Evolutionary conservation across 345 rosid species (phyloP).

Genomic region (Ricinus communis): DNA sequence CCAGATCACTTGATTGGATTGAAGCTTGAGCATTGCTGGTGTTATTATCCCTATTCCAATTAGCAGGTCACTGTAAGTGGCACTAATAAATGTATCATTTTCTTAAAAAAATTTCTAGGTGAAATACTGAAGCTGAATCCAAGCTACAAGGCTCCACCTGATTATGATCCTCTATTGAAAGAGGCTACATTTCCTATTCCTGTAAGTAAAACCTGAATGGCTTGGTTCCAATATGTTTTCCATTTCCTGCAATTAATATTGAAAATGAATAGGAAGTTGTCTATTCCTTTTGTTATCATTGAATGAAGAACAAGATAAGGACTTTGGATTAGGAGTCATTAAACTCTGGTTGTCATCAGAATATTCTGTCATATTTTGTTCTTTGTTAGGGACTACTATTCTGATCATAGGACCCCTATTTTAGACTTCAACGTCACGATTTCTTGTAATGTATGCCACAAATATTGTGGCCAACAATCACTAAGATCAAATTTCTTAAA

Average conservation of each 20-base stretch:
- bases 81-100: conserved; percentile 6
- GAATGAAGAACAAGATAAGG: background rate
- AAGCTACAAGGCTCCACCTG: conserved; percentile 75
- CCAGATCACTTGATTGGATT: no score
- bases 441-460: background rate
- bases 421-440: background rate
- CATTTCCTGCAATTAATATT: background rate
- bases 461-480: background rate
- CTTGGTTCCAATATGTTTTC: conserved; percentile 1
- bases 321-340: background rate
- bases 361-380: background rate
- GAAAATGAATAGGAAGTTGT: background rate
- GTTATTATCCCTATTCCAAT: background rate
- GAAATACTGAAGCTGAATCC: conserved; percentile 82
- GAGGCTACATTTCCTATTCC: conserved; percentile 75
- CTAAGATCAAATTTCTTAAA: background rate
- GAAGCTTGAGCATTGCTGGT: background rate
- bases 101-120: conserved; percentile 45
- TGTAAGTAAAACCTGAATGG: conserved; percentile 47
- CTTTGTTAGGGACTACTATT: background rate
- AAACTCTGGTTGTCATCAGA: background rate
- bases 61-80: conserved; percentile 8
- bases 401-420: background rate
- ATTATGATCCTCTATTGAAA: conserved; percentile 78
- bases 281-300: background rate